Evolutionary conservation across 2,329 filamentous ascomycete genomes (phyloP).

Genomic region (Epichloe uncinata): DNA sequence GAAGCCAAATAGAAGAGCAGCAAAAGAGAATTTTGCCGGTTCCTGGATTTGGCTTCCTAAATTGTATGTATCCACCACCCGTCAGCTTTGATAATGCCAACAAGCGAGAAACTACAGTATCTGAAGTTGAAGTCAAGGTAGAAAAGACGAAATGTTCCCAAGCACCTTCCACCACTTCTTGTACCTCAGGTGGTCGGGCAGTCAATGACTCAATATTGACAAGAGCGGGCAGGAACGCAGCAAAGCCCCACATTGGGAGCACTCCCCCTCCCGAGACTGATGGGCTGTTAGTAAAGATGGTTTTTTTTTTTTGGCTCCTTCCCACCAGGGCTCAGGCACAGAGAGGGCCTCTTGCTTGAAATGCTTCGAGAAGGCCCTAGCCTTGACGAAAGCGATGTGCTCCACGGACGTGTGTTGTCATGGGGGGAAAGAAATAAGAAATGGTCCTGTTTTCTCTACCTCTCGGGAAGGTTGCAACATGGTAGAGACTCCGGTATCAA

Average conservation of each 20-base stretch:
- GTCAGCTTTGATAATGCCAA: background rate
- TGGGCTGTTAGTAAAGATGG: background rate
- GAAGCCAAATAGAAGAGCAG: background rate
- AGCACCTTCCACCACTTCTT: constrained; percentile 2
- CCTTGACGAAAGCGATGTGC: background rate
- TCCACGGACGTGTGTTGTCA: background rate
- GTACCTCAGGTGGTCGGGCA: constrained; percentile 3
- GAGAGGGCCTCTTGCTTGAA: background rate
- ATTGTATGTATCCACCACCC: background rate
- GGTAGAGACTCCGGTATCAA: background rate
- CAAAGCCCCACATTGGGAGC: constrained; percentile 1
- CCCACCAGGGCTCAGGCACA: background rate
- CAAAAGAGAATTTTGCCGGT: background rate
- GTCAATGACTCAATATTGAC: background rate
- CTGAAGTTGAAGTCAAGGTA: background rate
- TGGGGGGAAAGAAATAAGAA: no score
- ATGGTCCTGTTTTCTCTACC: background rate
- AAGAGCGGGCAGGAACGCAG: constrained; percentile 3
- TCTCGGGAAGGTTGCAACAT: constrained; percentile 1
- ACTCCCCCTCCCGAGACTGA: background rate
- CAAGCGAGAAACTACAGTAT: background rate
- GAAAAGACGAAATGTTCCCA: background rate
- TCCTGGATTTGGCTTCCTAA: background rate
- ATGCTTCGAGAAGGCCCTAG: background rate
- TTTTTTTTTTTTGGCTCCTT: background rate